Evolutionary conservation across 805 yeast species (phyloP), one percentile per base, ranked within the genome.

Genomic region (Wickerhamomyces silvicola): DNA sequence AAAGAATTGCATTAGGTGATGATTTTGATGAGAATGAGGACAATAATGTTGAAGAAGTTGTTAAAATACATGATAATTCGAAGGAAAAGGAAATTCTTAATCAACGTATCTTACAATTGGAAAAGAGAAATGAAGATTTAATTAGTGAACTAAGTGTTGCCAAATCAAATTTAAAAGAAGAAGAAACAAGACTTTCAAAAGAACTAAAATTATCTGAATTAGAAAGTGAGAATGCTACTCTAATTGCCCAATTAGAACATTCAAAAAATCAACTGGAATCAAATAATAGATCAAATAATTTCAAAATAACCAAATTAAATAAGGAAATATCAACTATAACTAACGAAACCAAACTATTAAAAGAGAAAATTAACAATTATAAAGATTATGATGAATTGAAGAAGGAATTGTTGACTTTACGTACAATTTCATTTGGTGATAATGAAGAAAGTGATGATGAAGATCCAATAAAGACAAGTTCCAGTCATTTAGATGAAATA

Each of bases 311-410:
- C 5, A 50, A 48, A 5, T 38, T 55, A 21, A 43, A 48, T 3
- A 56, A 60, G 22, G 61, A 64, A 28, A 38, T 64, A 4, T 68
- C 66, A 3, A 39, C 58, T 7, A 48, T 64, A 8, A 54, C 61
- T 17, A 57, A 71, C 14, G 85, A 81, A 50, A 54, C 73, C 17
- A 62, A 61, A 8, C 50, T 54, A 5, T 59, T 82, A 42, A 72
- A 71, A 46, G 58, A 60, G 17, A 70, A 72, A 35, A 50, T 81
- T 27, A 59, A 60, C 4, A 54, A 62, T 20, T 72, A 76, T 31
- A 59, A 68, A 3, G 95, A 87, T 51, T 87, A 88, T 55, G 87
- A 82, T 32, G 87, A 84, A 39, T 53, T 87, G 29, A 86, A 85
- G 52, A 71, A 74, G 30, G 96, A 88, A 48, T 62, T 88, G 42